Evolutionary conservation across 805 yeast genomes (phyloP).

Genomic region (Wickerhamomyces alni): DNA sequence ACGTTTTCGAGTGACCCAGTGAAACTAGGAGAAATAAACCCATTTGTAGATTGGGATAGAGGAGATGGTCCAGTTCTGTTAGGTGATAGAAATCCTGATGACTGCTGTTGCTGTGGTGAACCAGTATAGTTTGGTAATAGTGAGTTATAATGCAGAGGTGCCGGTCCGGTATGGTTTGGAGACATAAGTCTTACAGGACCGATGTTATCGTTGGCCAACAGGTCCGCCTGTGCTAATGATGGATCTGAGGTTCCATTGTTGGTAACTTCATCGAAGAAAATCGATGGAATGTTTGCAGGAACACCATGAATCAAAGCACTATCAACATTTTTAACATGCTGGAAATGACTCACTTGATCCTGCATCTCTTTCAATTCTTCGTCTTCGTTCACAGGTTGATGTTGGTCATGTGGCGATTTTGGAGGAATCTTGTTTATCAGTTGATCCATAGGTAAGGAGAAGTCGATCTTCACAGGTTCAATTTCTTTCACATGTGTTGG

Average conservation of each 20-base stretch:
- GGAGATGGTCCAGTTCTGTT: conserved; percentile 17
- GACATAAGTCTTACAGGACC: conserved; percentile 14
- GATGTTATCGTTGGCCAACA: conserved; percentile 25
- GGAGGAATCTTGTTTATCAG: conserved; percentile 47
- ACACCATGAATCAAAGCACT: conserved; percentile 69
- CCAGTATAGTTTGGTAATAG: conserved; percentile 3
- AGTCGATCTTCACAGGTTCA: conserved; percentile 38
- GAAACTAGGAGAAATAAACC: conserved; percentile 12
- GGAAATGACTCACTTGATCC: conserved; percentile 68
- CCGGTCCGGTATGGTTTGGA: conserved; percentile 10
- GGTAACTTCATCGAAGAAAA: conserved; percentile 25
- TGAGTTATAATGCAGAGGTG: conserved; percentile 5
- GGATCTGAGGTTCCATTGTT: conserved; percentile 15
- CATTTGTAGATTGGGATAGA: conserved; percentile 1
- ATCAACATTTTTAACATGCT: conserved; percentile 67
- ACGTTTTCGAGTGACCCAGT: conserved; percentile 3
- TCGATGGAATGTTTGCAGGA: conserved; percentile 45
- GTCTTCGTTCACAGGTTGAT: conserved; percentile 54
- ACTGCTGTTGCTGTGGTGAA: not conserved
- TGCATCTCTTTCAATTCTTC: conserved; percentile 70
- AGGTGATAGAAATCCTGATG: conserved; percentile 12
- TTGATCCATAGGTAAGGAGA: conserved; percentile 74
- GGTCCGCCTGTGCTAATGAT: conserved; percentile 21
- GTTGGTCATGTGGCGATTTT: conserved; percentile 24
- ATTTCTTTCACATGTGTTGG: conserved; percentile 8